Conservation (phyloP, 352 stramenopile genomes). For the Phytopythium delawarense region DNA sequence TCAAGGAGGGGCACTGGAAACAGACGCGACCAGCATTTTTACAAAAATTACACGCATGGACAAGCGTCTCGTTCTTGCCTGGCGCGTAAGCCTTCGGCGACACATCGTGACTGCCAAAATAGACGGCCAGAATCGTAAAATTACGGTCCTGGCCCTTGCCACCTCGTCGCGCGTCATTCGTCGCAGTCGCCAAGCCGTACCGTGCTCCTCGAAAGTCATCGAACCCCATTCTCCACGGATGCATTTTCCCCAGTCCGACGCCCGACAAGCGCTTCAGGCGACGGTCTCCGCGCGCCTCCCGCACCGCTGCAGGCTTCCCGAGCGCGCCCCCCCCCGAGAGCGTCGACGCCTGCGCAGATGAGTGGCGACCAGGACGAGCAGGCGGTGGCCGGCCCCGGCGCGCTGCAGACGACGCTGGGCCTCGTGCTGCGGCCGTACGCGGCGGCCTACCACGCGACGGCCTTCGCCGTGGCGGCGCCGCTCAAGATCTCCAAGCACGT, state of each 20-base stretch:
- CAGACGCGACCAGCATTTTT: background rate
- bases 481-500: conserved; percentile 55
- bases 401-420: conserved; percentile 48
- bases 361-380: background rate
- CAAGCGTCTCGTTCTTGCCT: background rate
- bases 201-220: background rate
- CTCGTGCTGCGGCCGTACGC: conserved; percentile 64
- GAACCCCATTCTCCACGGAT: background rate
- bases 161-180: background rate
- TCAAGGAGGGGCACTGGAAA: background rate
- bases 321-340: too few species aligned
- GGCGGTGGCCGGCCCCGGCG: background rate
- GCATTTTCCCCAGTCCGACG: background rate
- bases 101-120: background rate
- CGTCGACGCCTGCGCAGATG: background rate
- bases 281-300: background rate
- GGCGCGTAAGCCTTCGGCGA: background rate
- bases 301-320: too few species aligned
- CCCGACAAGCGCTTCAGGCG: too few species aligned
- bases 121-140: background rate
- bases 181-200: background rate
- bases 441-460: conserved; percentile 50
- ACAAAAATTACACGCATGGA: background rate
- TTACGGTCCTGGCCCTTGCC: background rate
- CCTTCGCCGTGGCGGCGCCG: conserved; percentile 48